A percentile compares a stretch with the other conserved stretches of the same genome.
Conservation (phyloP, 2,329 filamentous ascomycete genomes). For the Grosmannia serpens region DNA sequence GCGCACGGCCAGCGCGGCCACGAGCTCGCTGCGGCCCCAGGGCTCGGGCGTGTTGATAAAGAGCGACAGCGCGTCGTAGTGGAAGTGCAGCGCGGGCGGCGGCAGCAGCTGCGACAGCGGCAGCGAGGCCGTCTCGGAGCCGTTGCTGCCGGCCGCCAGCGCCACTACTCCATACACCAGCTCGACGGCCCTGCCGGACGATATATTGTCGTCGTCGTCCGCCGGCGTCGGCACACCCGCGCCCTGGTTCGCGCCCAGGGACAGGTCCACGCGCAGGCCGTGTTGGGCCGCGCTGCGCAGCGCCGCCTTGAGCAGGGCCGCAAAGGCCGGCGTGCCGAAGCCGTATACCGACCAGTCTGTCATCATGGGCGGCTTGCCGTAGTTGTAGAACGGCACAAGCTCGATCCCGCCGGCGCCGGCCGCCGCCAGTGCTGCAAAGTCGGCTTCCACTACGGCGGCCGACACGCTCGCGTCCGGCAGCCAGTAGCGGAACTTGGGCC, state of each 20-base stretch:
- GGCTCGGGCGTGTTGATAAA: conserved; percentile 14
- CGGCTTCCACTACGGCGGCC: conserved; percentile 7
- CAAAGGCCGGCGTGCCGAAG: conserved; percentile 23
- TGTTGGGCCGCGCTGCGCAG: conserved; percentile 8
- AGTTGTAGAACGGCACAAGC: conserved; percentile 17
- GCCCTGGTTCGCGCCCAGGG: conserved; percentile 15
- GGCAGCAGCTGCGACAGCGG: conserved; percentile 10
- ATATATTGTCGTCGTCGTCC: conserved; percentile 8
- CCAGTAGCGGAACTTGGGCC: conserved; percentile 17
- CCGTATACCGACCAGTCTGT: conserved; percentile 25
- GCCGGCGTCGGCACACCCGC: conserved; percentile 14
- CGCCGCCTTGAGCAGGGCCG: conserved; percentile 10
- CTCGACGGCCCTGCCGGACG: conserved; percentile 23
- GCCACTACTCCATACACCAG: conserved; percentile 18
- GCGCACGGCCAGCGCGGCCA: conserved; percentile 13
- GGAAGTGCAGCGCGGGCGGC: conserved; percentile 9
- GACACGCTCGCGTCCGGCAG: conserved; percentile 17
- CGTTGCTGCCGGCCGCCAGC: conserved; percentile 18
- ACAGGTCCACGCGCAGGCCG: conserved; percentile 13
- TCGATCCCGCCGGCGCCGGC: conserved; percentile 16
- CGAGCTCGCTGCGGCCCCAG: conserved; percentile 13
- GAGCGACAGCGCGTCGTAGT: conserved; percentile 7
- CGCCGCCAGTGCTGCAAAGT: conserved; percentile 10
- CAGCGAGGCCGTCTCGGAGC: conserved; percentile 12
- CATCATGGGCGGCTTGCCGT: conserved; percentile 13